These are phyloP conservation scores for Coemansia umbellata DNA, from an alignment of 192 early-diverging fungal species.

Conservation along the genomic window DNA sequence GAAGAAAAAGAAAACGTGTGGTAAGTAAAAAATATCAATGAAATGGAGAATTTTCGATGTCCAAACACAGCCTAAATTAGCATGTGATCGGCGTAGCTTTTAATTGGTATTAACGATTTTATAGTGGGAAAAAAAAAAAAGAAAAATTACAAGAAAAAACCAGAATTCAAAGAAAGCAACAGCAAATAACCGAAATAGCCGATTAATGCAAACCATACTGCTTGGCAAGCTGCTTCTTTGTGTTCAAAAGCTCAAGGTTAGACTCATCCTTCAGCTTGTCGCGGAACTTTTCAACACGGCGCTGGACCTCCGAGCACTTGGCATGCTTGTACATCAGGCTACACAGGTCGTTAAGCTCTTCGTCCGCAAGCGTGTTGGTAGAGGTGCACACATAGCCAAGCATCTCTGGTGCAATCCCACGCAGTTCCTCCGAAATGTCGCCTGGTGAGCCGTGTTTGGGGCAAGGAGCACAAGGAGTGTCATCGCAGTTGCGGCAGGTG, in stretches of 20 bases:
- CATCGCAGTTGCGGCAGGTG: conserved; percentile 27
- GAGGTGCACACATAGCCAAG: conserved; percentile 40
- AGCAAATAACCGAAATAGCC: no score
- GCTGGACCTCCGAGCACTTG: conserved; percentile 48
- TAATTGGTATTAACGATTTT: no score
- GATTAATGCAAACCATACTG: conserved; percentile 26
- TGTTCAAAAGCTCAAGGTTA: conserved; percentile 29
- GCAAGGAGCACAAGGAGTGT: conserved; percentile 13
- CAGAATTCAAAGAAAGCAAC: no score
- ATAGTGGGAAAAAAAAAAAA: no score
- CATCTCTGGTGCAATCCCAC: conserved; percentile 39
- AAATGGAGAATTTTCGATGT: no score
- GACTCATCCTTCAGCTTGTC: conserved; percentile 33
- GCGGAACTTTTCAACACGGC: conserved; percentile 37
- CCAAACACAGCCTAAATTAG: no score
- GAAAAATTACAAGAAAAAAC: no score
- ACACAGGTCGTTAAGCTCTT: conserved; percentile 48
- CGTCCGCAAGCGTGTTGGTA: conserved; percentile 34
- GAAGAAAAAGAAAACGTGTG: no score
- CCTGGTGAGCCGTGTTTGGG: conserved; percentile 43
- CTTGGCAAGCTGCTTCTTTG: conserved; percentile 28
- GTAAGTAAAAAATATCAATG: no score
- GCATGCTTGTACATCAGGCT: conserved; percentile 50
- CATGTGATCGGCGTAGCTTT: no score
- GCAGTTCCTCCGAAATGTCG: conserved; percentile 34